Percentiles rank a stretch among this genome's conserved stretches.
Evolutionary conservation across 106 monocot genomes (phyloP).

Genomic region (Dendrobium chrysotoxum): DNA sequence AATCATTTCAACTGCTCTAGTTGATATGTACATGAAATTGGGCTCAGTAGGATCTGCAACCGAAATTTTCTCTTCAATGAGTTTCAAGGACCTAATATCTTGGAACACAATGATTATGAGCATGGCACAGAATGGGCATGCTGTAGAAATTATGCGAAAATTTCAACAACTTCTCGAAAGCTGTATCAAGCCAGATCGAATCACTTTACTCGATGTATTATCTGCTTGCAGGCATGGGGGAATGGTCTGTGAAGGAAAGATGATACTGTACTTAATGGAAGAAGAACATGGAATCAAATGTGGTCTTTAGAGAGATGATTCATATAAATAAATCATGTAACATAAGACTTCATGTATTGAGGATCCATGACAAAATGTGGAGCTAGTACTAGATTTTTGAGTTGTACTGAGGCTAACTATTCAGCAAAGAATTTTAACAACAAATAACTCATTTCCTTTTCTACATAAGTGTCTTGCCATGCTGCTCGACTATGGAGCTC

Average conservation of each 20-base stretch:
- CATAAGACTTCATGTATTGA: too few relatives aligned
- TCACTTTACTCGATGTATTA: conserved; percentile 55
- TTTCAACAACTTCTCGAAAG: conserved; percentile 31
- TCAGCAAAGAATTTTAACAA: too few relatives aligned
- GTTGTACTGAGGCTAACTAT: too few relatives aligned
- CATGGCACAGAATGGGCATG: conserved; percentile 48
- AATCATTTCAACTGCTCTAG: conserved; percentile 49
- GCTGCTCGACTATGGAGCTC: too few relatives aligned
- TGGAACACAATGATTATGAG: conserved; percentile 70
- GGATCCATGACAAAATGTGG: too few relatives aligned
- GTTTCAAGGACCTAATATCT: conserved; percentile 38
- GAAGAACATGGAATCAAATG: conserved; percentile 32
- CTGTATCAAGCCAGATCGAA: conserved; percentile 45
- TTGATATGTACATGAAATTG: conserved; percentile 58
- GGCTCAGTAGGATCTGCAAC: conserved; percentile 34
- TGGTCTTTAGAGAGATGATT: background rate
- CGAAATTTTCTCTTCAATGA: conserved; percentile 39
- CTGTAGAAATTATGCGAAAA: conserved; percentile 31
- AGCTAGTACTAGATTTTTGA: too few relatives aligned
- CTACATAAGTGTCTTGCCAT: too few relatives aligned
- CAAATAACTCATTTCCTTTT: too few relatives aligned
- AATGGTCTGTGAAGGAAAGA: conserved; percentile 37
- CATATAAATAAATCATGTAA: too few relatives aligned
- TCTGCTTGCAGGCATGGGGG: conserved; percentile 48
- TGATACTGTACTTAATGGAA: conserved; percentile 46